phyloP scores from a whole-genome alignment of 768 basidiomycete species.

The Suillus sp. region DNA sequence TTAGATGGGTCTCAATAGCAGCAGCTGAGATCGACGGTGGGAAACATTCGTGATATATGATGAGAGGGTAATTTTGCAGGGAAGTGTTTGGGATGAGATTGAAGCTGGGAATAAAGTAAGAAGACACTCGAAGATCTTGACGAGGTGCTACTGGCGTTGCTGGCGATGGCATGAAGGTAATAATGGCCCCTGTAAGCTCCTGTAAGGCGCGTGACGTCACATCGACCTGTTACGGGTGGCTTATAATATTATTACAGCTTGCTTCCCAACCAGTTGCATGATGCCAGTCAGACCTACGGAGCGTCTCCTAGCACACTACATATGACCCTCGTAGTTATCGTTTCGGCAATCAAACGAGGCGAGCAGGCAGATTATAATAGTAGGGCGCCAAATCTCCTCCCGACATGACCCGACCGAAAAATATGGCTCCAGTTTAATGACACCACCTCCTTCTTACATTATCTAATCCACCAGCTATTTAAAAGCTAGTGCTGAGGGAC shows the following conservation, averaged over 20 bases:
- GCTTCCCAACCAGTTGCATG: background rate
- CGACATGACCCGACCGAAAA: slow-evolving; percentile 8
- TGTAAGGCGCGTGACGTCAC: slow-evolving; percentile 3
- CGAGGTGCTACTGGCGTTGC: slow-evolving; percentile 23
- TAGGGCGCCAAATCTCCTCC: background rate
- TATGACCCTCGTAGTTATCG: background rate
- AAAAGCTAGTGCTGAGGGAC: background rate
- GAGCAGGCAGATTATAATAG: background rate
- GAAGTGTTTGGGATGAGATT: slow-evolving; percentile 41
- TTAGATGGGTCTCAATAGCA: slow-evolving; percentile 38
- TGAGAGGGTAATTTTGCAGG: slow-evolving; percentile 35
- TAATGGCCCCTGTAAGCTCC: background rate
- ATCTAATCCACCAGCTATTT: slow-evolving; percentile 3
- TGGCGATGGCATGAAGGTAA: background rate
- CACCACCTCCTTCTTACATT: background rate
- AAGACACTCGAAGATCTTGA: slow-evolving; percentile 27
- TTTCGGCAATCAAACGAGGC: background rate
- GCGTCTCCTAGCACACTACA: background rate
- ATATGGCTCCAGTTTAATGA: background rate
- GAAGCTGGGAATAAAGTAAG: slow-evolving; percentile 37
- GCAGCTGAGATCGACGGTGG: slow-evolving; percentile 20
- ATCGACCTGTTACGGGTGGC: background rate
- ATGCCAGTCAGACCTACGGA: background rate
- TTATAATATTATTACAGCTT: no score
- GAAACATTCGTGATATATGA: slow-evolving; percentile 41